Evolutionary conservation across 2,329 filamentous ascomycete species (phyloP), one percentile per base, ranked within the genome.

Genomic region (Aspergillus floridensis): DNA sequence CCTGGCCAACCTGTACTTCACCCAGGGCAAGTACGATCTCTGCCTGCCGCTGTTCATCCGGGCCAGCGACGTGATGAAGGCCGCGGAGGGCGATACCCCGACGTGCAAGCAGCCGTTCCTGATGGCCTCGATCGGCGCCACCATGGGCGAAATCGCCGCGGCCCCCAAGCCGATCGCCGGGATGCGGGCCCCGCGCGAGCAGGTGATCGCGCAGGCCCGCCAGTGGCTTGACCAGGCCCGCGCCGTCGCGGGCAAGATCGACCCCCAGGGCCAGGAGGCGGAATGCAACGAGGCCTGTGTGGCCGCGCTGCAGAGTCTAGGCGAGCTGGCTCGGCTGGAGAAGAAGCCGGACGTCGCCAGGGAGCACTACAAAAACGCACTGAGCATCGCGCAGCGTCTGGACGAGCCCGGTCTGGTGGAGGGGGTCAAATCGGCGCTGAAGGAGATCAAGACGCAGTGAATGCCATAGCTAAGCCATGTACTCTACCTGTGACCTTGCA

Each of bases 251-350:
- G 80, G 81, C 7, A 83, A 85, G 29, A 88, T 96, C 47, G 76
- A 82, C 57, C 84, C 87, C 4, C 85, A 89, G 0, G 79, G 86
- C 3, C 82, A 91, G 46, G 90, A 86, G 2, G 82, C 88, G 53
- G 91, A 96, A 70, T 97, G 93, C 70, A 92, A 96, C 72, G 76
- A 89, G 58, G 91, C 89, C 1, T 97, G 93, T 70, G 89, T 89
- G 2, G 89, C 89, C 5, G 90, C 93, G 7, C 86, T 90, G n/a
- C 90, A 91, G 74, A 96, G 96, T 71, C 84, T 96, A 56, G 93
- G 88, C 24, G 90, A 96, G 68, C 88, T 97, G 66, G 88, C 90
- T 0, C 86, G 90, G 65, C 88, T 95, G 84, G 77, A 87, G 60
- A 88, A 89, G 1, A 83, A 90, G 66, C 69, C 81, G 1, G 78